Evolutionary conservation across 2,329 filamentous ascomycete genomes (phyloP), one percentile per base, ranked within the genome.

Genomic region (Phialophora macrospora): DNA sequence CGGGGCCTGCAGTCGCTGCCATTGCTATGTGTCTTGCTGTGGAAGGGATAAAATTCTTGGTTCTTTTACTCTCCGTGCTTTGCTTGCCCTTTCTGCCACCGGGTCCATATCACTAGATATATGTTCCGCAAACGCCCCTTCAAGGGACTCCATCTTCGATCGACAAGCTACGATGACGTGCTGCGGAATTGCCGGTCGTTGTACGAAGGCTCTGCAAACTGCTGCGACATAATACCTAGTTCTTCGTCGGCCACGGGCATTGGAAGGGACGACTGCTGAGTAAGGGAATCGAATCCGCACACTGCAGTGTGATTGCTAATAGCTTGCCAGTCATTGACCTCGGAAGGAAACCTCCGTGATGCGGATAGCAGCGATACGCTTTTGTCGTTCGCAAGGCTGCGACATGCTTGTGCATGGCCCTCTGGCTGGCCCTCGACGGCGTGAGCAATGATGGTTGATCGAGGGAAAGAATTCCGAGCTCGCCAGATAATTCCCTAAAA

Each of bases 1-100:
- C 24, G 14, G 63, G 63, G 6, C 60, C 64, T 59, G 48, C 63
- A 38, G 44, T 44, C 22, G 59, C 59, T 26, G 54, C 24, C 52
- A 52, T 56, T 20, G 24, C 51, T 24, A 9, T 30, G 26, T 44
- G 6, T 55, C 28, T 11, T 30, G 26, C 49, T 34, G 30, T 51
- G 24, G n/a, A 24, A 1, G 20, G n/a, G 20, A 30, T 60, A 2
- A 9, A n/a, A 26, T 51, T 51, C 9, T 60, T 51, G 57, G 28
- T 22, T 51, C 24, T 48, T 1, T 60, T 12, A 20, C 51, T 51
- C 28, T 8, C 32, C 3, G 12, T 49, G 41, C 14, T 60, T 32
- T 32, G 28, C 4, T 55, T 55, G 52, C 28, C 52, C 17, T 55
- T 11, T 30, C 12, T 34, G 12, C 12, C 26, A 7, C 30, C 5